Conservation (phyloP, 805 yeast species). For the Priceomyces haplophilus region DNA sequence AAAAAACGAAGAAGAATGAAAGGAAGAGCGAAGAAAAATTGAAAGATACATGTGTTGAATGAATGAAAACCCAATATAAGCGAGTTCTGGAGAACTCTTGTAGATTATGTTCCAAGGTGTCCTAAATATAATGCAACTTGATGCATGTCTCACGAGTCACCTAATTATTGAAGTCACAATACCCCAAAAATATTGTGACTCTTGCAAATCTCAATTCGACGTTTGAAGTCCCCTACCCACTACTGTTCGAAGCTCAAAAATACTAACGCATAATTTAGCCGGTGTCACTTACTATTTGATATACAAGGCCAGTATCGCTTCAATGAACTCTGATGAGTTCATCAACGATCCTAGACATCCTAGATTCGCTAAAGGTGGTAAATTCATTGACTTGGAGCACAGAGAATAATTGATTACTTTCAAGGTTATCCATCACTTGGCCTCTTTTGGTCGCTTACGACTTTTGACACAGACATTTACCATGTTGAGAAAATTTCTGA, state of each 20-base stretch:
- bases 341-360: slow-evolving; percentile 96
- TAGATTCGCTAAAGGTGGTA: slow-evolving; percentile 60
- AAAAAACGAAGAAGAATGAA: neutral
- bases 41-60: too few species aligned
- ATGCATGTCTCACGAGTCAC: too few species aligned
- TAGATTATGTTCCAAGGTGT: too few species aligned
- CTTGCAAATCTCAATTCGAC: too few species aligned
- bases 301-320: slow-evolving; percentile 64
- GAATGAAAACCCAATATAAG: too few species aligned
- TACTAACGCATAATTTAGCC: slow-evolving; percentile 33
- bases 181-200: too few species aligned
- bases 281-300: slow-evolving; percentile 68
- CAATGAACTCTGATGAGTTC: slow-evolving; percentile 74
- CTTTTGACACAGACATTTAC: neutral
- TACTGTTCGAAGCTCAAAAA: neutral
- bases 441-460: neutral
- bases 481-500: neutral
- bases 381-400: slow-evolving; percentile 31
- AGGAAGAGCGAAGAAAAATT: too few species aligned
- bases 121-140: too few species aligned
- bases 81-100: too few species aligned
- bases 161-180: too few species aligned
- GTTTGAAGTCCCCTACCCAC: too few species aligned
- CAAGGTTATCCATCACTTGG: neutral
- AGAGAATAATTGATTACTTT: slow-evolving; percentile 12